Conservation (phyloP, 106 monocot genomes). For the Allium cepa region DNA sequence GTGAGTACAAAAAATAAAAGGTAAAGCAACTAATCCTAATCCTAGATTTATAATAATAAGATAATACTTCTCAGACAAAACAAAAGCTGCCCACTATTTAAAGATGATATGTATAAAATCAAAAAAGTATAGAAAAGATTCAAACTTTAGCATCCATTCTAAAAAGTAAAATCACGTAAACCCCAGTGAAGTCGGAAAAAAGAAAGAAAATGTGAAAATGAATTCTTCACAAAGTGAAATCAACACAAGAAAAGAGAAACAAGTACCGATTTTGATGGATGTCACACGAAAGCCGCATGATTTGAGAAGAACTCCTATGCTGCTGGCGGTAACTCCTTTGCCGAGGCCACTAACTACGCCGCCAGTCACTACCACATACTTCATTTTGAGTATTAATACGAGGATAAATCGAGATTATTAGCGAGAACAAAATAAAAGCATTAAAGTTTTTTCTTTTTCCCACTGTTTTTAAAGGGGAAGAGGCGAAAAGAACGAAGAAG, state of each 20-base stretch:
- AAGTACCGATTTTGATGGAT: slow-evolving; percentile 72
- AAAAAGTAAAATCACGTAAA: background rate
- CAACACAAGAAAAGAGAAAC: background rate
- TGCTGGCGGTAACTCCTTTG: slow-evolving; percentile 79
- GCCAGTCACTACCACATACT: slow-evolving; percentile 71
- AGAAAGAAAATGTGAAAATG: background rate
- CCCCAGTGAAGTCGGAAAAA: background rate
- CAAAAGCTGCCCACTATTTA: background rate
- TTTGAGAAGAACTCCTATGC: slow-evolving; percentile 64
- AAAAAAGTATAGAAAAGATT: background rate
- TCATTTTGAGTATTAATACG: slow-evolving; percentile 29
- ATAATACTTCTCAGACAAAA: background rate
- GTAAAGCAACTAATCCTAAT: background rate
- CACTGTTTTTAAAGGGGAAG: background rate
- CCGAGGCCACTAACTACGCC: slow-evolving; percentile 77
- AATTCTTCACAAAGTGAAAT: slow-evolving; percentile 2
- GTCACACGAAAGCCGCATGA: slow-evolving; percentile 68
- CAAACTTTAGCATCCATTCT: background rate
- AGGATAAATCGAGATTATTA: background rate
- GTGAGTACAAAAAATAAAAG: background rate
- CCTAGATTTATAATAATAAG: too few relatives aligned
- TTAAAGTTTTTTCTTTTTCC: background rate
- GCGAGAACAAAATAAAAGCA: background rate
- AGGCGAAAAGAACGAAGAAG: slow-evolving; percentile 8
- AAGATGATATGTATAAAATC: background rate